Base-by-base conservation (phyloP, 129 eudicot genomes). In the Logfia minima region DNA sequence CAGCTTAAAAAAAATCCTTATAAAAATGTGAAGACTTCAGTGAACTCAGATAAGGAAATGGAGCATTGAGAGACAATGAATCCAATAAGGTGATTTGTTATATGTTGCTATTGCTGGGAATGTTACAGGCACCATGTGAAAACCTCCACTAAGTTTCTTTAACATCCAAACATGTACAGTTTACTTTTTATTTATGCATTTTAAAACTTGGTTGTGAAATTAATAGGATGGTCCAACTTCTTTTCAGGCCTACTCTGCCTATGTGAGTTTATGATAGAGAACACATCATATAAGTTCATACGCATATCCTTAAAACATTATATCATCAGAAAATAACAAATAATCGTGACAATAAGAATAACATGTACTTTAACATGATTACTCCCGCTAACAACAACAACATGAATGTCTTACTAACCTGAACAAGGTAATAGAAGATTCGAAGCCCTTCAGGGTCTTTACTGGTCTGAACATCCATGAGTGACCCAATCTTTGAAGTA, bases 391-490 rank as follows among this genome's bases (percentile, higher is more conserved):
- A n/a, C 28, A 61, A 23, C 64, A 41, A 55, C 16, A 28, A 67
- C 16, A 58, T 6, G 22, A 70, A 68, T 55, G 24, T 31, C 19
- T 65, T 23, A 39, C 73, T n/a, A 29, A 91, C 99, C 99, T 95
- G 99, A 87, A 95, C 99, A 61, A 95, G 99, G 81, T 95, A 91
- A 77, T 95, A 95, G 87, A 95, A 95, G 75, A 95, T 89, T 7
- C 99, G 88, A 56, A 95, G 96, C 35, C 99, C 99, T 84, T 95
- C 99, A 37, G 99, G 99, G 82, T 95, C 99, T 63, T 91, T 89
- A 75, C 99, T 95, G 58, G 94, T 87, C 81, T 91, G 97, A 32
- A 95, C 99, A 86, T 91, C 99, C 96, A 95, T 90, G 66, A 95
- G 96, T n/a, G 99, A 89, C 39, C 99, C 99, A 72, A 95, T 95